Evolutionary conservation across 345 rosid genomes (phyloP).

Genomic region (Lagerstroemia speciosa): DNA sequence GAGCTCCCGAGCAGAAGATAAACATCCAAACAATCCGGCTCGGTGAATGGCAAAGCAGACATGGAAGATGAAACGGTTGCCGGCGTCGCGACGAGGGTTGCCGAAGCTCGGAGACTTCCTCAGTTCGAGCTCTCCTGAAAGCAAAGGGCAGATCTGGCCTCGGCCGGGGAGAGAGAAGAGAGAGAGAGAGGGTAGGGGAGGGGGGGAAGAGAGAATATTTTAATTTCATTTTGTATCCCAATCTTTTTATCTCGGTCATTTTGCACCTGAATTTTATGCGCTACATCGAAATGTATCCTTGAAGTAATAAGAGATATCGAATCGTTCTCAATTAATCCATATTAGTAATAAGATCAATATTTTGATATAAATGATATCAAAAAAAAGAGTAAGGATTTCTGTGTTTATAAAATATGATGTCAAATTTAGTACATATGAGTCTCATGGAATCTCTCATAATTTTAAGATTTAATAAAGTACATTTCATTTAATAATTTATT

Average conservation of each 20-base stretch:
- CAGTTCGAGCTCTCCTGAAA: background rate
- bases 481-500: too few species aligned
- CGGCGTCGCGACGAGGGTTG: background rate
- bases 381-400: too few species aligned
- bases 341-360: too few species aligned
- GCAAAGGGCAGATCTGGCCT: background rate
- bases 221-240: background rate
- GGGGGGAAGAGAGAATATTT: background rate
- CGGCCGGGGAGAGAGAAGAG: too few species aligned
- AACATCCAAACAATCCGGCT: background rate
- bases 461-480: too few species aligned
- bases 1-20: background rate
- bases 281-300: background rate
- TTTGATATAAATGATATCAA: too few species aligned
- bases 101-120: background rate
- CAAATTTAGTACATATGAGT: too few species aligned
- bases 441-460: too few species aligned
- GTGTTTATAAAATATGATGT: too few species aligned
- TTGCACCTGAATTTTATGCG: background rate
- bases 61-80: background rate
- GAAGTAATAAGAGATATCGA: too few species aligned
- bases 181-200: too few species aligned
- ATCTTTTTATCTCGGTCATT: background rate
- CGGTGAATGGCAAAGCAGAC: background rate
- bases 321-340: too few species aligned